Conservation (phyloP, 1,284 basidiomycete genomes). For the Cryptococcus sp. region DNA sequence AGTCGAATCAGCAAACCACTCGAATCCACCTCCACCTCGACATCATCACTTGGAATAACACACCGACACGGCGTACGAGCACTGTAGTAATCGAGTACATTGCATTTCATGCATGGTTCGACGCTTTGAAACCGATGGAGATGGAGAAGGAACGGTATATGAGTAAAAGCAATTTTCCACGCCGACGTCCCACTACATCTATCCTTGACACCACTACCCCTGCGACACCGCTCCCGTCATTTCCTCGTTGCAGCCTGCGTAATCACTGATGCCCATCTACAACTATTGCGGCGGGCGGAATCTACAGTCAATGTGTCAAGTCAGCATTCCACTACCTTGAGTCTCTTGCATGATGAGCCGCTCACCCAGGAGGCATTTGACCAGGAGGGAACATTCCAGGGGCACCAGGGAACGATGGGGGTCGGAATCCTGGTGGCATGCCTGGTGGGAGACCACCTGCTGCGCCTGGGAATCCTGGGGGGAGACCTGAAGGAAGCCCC, state of each 20-base stretch:
- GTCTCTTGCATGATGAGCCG: constrained; percentile 7
- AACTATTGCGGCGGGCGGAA: constrained; percentile 37
- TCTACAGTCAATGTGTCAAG: constrained; percentile 14
- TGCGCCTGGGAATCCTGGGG: constrained; percentile 49
- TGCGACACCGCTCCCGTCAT: not conserved
- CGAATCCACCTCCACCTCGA: no score
- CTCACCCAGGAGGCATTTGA: constrained; percentile 80
- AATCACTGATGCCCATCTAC: not conserved
- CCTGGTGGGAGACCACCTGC: constrained; percentile 42
- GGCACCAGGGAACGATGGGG: constrained; percentile 69
- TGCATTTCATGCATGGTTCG: no score
- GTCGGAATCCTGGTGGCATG: constrained; percentile 73
- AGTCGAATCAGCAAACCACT: no score
- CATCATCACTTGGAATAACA: no score
- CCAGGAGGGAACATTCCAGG: constrained; percentile 65
- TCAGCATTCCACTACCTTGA: not conserved
- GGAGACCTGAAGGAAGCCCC: constrained; percentile 57
- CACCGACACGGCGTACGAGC: no score
- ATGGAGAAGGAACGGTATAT: not conserved
- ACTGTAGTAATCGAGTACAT: no score
- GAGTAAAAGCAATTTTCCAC: not conserved
- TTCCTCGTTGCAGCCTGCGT: not conserved
- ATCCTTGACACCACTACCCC: not conserved
- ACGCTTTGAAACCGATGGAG: no score
- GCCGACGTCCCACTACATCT: not conserved